These are phyloP conservation scores for Phycomyces blakesleeanus DNA, from an alignment of 192 early-diverging fungal genomes.

Conservation along the genomic window DNA sequence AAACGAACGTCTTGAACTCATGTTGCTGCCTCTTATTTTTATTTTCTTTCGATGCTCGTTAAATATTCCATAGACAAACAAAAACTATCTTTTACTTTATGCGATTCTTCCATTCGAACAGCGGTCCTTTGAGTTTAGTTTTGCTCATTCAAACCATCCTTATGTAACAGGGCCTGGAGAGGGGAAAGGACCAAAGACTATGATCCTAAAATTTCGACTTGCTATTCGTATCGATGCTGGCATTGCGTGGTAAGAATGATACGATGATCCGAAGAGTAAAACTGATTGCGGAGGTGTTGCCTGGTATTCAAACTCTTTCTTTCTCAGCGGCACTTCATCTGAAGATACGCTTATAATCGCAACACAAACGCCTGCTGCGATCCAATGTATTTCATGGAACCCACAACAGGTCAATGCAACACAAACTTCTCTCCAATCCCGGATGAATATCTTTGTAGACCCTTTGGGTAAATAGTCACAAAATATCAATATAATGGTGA, in stretches of 20 bases:
- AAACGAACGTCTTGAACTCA: neutral
- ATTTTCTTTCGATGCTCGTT: neutral
- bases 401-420: conserved; percentile 54
- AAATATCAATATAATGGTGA: conserved; percentile 7
- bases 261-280: neutral
- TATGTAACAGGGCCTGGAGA: conserved; percentile 69
- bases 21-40: neutral
- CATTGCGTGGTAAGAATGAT: conserved; percentile 51
- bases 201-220: conserved; percentile 61
- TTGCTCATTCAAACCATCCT: conserved; percentile 52
- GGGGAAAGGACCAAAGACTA: conserved; percentile 51
- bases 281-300: neutral
- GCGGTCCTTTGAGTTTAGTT: conserved; percentile 55
- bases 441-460: conserved; percentile 43
- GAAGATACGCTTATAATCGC: conserved; percentile 66
- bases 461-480: neutral
- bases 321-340: conserved; percentile 55
- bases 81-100: conserved; percentile 73
- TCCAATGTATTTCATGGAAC: conserved; percentile 71
- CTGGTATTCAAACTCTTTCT: neutral
- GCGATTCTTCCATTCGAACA: conserved; percentile 49
- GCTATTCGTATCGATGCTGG: conserved; percentile 77
- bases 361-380: conserved; percentile 62
- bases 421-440: conserved; percentile 49
- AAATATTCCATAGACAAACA: conserved; percentile 49